These are phyloP conservation scores for Xylogone sp. DNA, from an alignment of 2,329 filamentous ascomycete genomes.

Conservation along the genomic window DNA sequence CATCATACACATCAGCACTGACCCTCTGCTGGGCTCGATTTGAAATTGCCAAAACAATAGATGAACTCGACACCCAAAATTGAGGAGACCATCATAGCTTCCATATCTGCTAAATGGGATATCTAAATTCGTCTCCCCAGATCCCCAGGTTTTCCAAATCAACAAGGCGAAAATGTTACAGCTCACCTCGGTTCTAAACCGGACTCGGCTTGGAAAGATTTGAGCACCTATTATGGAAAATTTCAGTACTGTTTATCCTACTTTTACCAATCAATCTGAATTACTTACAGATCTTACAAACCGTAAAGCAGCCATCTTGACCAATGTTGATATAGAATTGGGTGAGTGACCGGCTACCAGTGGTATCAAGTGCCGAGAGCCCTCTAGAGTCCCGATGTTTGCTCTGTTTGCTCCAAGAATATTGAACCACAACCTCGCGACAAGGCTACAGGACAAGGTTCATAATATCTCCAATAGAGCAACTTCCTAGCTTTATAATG, in stretches of 20 bases:
- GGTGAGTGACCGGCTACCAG: not conserved
- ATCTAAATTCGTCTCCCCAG: not conserved
- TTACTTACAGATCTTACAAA: constrained; percentile 62
- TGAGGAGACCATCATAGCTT: not conserved
- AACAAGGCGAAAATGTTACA: not conserved
- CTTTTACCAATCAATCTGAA: not conserved
- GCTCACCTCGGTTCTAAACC: constrained; percentile 81
- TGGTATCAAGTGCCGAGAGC: not conserved
- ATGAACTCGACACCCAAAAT: too few relatives aligned
- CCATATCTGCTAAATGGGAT: not conserved
- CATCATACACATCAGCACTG: not conserved
- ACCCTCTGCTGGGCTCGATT: too few relatives aligned
- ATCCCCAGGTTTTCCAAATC: not conserved
- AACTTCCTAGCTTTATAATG: not conserved
- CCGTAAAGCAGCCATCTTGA: constrained; percentile 49
- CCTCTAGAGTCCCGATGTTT: not conserved
- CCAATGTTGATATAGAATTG: not conserved
- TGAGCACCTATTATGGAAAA: constrained; percentile 66
- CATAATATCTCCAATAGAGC: too few relatives aligned
- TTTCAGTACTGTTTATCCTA: constrained; percentile 6
- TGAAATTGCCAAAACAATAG: too few relatives aligned
- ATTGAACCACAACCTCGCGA: not conserved
- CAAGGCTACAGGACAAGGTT: not conserved
- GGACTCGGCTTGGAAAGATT: constrained; percentile 72
- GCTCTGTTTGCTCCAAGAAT: not conserved